These are phyloP conservation scores for Diophrys appendiculata DNA, from an alignment of 73 alveolate species.

Conservation along the genomic window DNA sequence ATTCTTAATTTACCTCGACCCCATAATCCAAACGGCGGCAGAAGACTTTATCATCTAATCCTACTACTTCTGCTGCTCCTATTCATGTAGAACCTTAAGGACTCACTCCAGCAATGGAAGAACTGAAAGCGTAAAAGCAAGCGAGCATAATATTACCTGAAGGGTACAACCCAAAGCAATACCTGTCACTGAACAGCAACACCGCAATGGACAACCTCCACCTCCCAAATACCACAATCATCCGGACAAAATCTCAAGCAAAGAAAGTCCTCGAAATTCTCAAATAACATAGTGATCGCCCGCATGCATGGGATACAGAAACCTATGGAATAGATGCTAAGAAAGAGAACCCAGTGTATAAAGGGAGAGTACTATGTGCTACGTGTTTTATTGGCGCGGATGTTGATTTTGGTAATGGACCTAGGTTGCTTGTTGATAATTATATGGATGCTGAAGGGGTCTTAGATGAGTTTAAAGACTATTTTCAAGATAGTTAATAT, in stretches of 20 bases:
- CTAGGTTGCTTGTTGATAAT: slow-evolving; percentile 85
- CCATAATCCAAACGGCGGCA: no score
- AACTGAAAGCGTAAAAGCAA: no score
- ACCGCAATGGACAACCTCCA: background rate
- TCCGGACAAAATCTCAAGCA: slow-evolving; percentile 72
- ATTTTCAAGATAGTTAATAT: slow-evolving; percentile 71
- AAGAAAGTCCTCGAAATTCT: slow-evolving; percentile 63
- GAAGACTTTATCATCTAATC: no score
- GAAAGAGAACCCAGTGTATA: slow-evolving; percentile 78
- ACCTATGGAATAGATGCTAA: slow-evolving; percentile 78
- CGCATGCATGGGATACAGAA: slow-evolving; percentile 96
- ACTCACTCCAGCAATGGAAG: no score
- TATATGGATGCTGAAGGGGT: slow-evolving; percentile 77
- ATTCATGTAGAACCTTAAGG: no score
- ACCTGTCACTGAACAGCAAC: background rate
- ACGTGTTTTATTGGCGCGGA: slow-evolving; percentile 91
- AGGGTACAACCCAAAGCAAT: background rate
- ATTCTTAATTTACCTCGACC: no score
- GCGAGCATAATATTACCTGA: no score
- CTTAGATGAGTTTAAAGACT: slow-evolving; percentile 74
- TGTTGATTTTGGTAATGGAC: slow-evolving; percentile 92
- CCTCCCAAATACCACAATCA: slow-evolving; percentile 71
- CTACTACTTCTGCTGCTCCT: no score
- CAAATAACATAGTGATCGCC: slow-evolving; percentile 41
- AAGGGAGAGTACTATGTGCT: slow-evolving; percentile 85